Evolutionary conservation across 1,284 basidiomycete genomes (phyloP), one percentile per base, ranked within the genome.

Genomic region (Ceratobasidium sp.): DNA sequence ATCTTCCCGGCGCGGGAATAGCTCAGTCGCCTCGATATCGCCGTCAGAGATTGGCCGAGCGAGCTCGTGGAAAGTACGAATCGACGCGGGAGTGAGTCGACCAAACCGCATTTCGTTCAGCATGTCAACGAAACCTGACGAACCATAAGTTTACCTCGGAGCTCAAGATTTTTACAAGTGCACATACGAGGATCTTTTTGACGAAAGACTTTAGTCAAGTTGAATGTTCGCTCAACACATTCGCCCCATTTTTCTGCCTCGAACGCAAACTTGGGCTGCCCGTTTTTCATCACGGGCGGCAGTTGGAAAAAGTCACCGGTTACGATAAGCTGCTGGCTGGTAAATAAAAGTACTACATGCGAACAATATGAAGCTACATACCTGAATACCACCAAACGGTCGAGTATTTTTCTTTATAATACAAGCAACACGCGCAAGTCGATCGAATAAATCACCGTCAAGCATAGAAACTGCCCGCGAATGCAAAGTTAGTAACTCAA

Each of bases 241-340:
- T 89, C 85, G n/a, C 87, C 86, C 98, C 98, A 99, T 28, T 89
- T 88, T 44, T 90, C 86, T 6, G 96, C 95, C 82, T 99, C 96
- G 83, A 99, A 99, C 3, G 94, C 93, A 83, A 98, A 98, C 79
- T 83, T 87, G 23, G 78, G 83, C 62, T 79, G 69, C 2, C 85
- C 83, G 2, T 84, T 84, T 80, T 89, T 89, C 17, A 88, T 89
- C 13, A 99, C 96, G 0, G 98, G 97, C 0, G 98, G 98, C 6
- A 99, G 87, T 84, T 99, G 97, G 85, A 96, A 98, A 85, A 99
- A 99, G 83, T 99, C 97, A 28, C 97, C 97, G 0, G 96, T 97
- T 15, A 98, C 88, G 79, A 97, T 90, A 78, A 99, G 86, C 92
- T 97, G 92, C 0, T 78, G 46, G 1, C 42, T 12, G 44, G 13